Evolutionary conservation across 495 filamentous ascomycete species (phyloP).

Genomic region (Annulohypoxylon stygium): DNA sequence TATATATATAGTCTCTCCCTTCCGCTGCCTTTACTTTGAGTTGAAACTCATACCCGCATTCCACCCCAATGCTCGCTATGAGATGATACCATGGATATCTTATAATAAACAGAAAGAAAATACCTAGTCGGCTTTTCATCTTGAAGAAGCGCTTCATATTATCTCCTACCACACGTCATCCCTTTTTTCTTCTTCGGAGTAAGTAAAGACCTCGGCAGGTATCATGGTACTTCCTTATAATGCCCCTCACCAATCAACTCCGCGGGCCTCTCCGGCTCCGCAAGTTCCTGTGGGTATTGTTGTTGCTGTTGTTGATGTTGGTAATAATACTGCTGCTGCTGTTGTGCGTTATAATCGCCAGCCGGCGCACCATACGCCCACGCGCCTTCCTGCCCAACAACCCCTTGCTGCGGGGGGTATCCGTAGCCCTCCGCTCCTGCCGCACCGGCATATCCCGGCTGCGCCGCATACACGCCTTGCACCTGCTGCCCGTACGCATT

Average conservation of each 20-base stretch:
- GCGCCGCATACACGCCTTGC: neutral
- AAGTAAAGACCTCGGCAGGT: neutral
- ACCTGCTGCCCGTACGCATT: slow-evolving; percentile 3
- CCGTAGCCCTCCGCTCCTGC: slow-evolving; percentile 25
- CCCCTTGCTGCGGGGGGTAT: slow-evolving; percentile 20
- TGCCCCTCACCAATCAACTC: slow-evolving; percentile 49
- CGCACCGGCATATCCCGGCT: neutral
- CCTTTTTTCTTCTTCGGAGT: neutral
- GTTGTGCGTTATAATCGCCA: neutral
- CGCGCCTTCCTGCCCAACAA: slow-evolving; percentile 27
- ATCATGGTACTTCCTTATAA: slow-evolving; percentile 44
- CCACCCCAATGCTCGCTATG: too few species aligned
- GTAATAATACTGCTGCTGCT: slow-evolving; percentile 15
- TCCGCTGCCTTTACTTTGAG: neutral
- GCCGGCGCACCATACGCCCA: slow-evolving; percentile 29
- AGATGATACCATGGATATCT: neutral
- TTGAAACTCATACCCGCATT: neutral
- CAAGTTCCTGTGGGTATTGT: slow-evolving; percentile 34
- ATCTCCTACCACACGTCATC: neutral
- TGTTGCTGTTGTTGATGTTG: slow-evolving; percentile 4
- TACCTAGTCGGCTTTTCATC: neutral
- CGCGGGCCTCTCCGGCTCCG: slow-evolving; percentile 33
- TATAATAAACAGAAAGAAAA: neutral
- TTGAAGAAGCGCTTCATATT: neutral
- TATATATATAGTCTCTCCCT: slow-evolving; percentile 1